Conservation (phyloP, 495 filamentous ascomycete genomes). For the Podospora pseudopauciseta region DNA sequence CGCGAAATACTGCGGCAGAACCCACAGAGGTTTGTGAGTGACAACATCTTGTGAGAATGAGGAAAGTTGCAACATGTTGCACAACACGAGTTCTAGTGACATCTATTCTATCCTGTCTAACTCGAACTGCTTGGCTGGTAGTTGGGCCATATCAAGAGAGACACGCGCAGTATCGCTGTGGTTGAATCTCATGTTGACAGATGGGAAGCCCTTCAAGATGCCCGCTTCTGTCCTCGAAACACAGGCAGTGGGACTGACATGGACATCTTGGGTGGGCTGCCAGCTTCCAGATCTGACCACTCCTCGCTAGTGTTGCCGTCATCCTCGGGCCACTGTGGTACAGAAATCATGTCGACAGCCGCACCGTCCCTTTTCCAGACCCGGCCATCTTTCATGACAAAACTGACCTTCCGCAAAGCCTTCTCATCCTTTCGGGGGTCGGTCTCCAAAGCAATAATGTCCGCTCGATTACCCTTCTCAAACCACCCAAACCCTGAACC, state of each 20-base stretch:
- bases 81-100: not conserved
- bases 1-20: not conserved
- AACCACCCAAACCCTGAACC: slow-evolving; percentile 48
- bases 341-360: slow-evolving; percentile 20
- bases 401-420: slow-evolving; percentile 45
- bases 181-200: not conserved
- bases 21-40: not conserved
- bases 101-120: not conserved
- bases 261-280: slow-evolving; percentile 10
- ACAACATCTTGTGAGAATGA: not conserved
- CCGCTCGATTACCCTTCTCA: slow-evolving; percentile 44
- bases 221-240: not conserved
- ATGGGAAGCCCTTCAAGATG: not conserved
- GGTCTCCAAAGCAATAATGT: slow-evolving; percentile 45
- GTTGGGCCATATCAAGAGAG: not conserved
- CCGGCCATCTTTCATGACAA: slow-evolving; percentile 52
- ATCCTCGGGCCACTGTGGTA: slow-evolving; percentile 21
- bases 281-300: slow-evolving; percentile 16
- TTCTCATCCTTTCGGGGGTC: slow-evolving; percentile 34
- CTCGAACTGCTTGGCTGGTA: not conserved
- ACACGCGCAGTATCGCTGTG: not conserved
- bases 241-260: slow-evolving; percentile 26
- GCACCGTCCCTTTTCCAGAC: slow-evolving; percentile 37
- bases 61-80: not conserved
- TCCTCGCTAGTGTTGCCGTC: slow-evolving; percentile 14